Evolutionary conservation across 148 eudicot genomes (phyloP).

Genomic region (Polygonum maritimum): DNA sequence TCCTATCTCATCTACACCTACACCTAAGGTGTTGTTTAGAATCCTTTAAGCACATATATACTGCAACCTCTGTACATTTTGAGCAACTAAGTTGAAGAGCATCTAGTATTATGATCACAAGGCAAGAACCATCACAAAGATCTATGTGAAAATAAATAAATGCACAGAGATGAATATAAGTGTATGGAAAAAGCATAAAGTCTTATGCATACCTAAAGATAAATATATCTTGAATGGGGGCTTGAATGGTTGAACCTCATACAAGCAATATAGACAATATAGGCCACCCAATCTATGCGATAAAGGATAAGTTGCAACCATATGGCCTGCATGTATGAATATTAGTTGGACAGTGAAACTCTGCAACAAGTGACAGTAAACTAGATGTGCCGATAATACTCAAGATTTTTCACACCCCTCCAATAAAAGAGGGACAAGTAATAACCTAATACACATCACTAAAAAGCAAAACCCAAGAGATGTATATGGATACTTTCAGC

Average conservation of each 20-base stretch:
- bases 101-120: not conserved
- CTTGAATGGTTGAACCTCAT: slow-evolving; percentile 78
- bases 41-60: not conserved
- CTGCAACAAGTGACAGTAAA: not conserved
- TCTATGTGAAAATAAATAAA: not conserved
- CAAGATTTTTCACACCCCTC: not conserved
- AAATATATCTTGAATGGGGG: slow-evolving; percentile 69
- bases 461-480: not conserved
- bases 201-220: slow-evolving; percentile 43
- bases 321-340: slow-evolving; percentile 38
- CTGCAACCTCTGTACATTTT: not conserved
- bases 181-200: not conserved
- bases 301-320: slow-evolving; percentile 33
- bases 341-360: not conserved
- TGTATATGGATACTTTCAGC: not conserved
- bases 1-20: not conserved
- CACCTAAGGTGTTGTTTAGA: not conserved
- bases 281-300: slow-evolving; percentile 66
- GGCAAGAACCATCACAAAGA: not conserved
- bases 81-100: not conserved
- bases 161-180: not conserved
- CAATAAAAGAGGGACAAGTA: not conserved
- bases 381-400: not conserved
- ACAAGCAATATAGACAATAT: slow-evolving; percentile 72
- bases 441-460: too few relatives aligned